Evolutionary conservation across 805 yeast species (phyloP), one percentile per base, ranked within the genome.

Genomic region (Grigorovia yakushimaensis): DNA sequence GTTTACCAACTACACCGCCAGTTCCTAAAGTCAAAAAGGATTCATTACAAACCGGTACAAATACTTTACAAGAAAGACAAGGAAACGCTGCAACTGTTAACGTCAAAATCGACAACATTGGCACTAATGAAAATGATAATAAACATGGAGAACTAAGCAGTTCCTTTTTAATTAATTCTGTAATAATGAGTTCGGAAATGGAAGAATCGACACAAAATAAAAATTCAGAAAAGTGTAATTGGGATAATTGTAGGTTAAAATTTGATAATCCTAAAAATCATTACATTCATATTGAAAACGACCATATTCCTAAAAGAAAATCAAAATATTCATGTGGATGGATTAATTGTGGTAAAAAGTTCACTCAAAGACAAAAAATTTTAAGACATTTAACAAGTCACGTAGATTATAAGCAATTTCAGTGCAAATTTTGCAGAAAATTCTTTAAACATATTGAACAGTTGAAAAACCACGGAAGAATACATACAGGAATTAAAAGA

Each of bases 401-500:
- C 62, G 86, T 98, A 0, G 79, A 82, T 49, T 80, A 83, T 61
- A 81, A 82, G 60, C 97, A 96, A 0, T 84, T 75, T 62, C 70
- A 72, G 49, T 93, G 98, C 66, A 58, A 67, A 0, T 60, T 73
- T 0, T 93, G 98, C 62, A 73, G 78, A 2, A 79, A 81, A 47
- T 62, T 71, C 10, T 88, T 91, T 64, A 85, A 94, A 4, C 86
- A 84, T 40, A 85, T 83, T 44, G 70, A 82, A 30, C 82, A 83
- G 74, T 70, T 93, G 40, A 73, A 74, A 40, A 96, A 88, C 65
- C 98, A 93, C 64, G 64, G 75, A 69, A 71, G 96, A 45, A 79
- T 77, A 3, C 98, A 91, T 62, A 79, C 91, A 1, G 96, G 96
- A 2, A 96, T 88, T 57, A 84, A 80, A 58, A 97, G 97, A 1